A percentile compares a stretch with the other conserved stretches of the same genome.
Conservation (phyloP, 2,329 filamentous ascomycete genomes). For the Claviceps purpurea region DNA sequence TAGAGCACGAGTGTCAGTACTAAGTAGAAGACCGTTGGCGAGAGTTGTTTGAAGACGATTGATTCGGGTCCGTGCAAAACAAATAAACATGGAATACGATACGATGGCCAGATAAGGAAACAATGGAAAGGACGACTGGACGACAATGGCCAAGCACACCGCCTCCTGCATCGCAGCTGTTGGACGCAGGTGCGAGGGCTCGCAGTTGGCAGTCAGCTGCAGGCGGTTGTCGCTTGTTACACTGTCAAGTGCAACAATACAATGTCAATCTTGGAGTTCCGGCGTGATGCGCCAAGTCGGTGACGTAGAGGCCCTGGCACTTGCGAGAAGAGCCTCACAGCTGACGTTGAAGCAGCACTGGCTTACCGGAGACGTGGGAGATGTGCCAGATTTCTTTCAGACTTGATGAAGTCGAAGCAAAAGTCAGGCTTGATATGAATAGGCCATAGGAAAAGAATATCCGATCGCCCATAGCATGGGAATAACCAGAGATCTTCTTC, state of each 20-base stretch:
- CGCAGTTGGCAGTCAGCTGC: background rate
- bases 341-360: background rate
- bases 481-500: background rate
- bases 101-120: background rate
- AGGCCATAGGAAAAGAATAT: background rate
- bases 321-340: too few species aligned
- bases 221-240: background rate
- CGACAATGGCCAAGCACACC: background rate
- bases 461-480: too few species aligned
- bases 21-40: background rate
- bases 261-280: too few species aligned
- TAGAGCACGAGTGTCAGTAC: conserved; percentile 12
- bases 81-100: background rate
- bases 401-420: background rate
- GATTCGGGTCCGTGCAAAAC: too few species aligned
- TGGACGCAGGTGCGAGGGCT: background rate
- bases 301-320: too few species aligned
- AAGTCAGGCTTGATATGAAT: background rate
- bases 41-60: too few species aligned
- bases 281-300: too few species aligned
- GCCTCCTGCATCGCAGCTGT: background rate
- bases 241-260: too few species aligned
- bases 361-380: conserved; percentile 1
- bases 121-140: background rate
- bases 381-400: background rate